Evolutionary conservation across 2,329 filamentous ascomycete species (phyloP).

Genomic region (Beauveria medogensis): DNA sequence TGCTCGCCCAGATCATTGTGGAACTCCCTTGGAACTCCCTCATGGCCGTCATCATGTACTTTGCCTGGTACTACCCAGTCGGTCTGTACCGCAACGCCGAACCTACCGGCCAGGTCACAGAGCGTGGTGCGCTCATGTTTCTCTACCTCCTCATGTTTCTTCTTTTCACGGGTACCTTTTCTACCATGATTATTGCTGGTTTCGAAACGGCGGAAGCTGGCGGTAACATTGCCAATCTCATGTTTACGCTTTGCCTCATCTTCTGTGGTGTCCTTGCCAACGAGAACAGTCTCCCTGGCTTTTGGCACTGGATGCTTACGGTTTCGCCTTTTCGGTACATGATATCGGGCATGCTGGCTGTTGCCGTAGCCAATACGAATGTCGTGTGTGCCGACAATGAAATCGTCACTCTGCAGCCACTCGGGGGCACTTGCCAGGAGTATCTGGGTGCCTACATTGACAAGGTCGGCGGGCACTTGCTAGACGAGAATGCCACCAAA

Average conservation of each 20-base stretch:
- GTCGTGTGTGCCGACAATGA: slow-evolving; percentile 65
- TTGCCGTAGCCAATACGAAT: slow-evolving; percentile 57
- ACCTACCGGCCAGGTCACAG: slow-evolving; percentile 49
- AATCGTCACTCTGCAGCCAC: slow-evolving; percentile 57
- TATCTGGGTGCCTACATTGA: slow-evolving; percentile 49
- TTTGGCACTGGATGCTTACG: slow-evolving; percentile 69
- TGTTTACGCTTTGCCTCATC: slow-evolving; percentile 65
- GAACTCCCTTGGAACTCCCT: slow-evolving; percentile 80
- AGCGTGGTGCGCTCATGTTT: slow-evolving; percentile 73
- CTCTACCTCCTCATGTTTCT: slow-evolving; percentile 68
- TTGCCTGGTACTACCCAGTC: slow-evolving; percentile 81
- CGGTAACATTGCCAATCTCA: slow-evolving; percentile 66
- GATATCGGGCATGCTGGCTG: slow-evolving; percentile 62
- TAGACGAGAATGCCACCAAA: slow-evolving; percentile 36
- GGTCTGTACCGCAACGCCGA: slow-evolving; percentile 65
- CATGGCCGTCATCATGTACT: slow-evolving; percentile 67
- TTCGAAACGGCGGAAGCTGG: slow-evolving; percentile 68
- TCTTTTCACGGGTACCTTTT: slow-evolving; percentile 74
- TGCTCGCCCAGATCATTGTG: slow-evolving; percentile 73
- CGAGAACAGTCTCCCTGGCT: slow-evolving; percentile 55
- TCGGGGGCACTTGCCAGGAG: slow-evolving; percentile 49
- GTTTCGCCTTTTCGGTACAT: slow-evolving; percentile 78
- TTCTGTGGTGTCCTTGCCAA: slow-evolving; percentile 69
- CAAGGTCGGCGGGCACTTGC: slow-evolving; percentile 43
- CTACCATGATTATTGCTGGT: slow-evolving; percentile 67